Percentiles rank a stretch among this genome's conserved stretches.
These are phyloP conservation scores for Hymenoscyphus occultus DNA, from an alignment of 2,329 filamentous ascomycete genomes.

Conservation along the genomic window DNA sequence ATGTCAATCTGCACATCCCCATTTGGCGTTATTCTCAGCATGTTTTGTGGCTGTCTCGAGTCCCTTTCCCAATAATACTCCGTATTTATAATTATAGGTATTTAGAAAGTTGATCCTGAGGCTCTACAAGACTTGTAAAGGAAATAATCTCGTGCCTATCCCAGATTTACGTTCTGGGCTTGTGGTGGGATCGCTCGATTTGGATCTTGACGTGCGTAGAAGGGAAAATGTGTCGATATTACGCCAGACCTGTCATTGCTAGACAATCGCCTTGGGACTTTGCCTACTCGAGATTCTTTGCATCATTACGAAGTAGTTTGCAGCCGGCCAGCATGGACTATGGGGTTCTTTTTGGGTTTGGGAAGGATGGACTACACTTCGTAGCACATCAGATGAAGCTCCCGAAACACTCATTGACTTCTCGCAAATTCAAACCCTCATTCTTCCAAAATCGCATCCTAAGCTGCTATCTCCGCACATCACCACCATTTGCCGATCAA, in stretches of 20 bases:
- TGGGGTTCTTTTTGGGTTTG: too few relatives aligned
- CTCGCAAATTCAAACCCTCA: not conserved
- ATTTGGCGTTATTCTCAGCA: too few relatives aligned
- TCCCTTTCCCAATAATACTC: not conserved
- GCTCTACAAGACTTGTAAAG: not conserved
- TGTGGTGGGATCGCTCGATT: not conserved
- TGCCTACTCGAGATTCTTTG: not conserved
- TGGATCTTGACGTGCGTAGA: conserved; percentile 7
- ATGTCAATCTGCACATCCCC: not conserved
- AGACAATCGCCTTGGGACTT: not conserved
- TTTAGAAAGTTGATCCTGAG: not conserved
- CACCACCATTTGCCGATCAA: not conserved
- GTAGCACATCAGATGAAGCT: too few relatives aligned
- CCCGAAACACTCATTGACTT: not conserved
- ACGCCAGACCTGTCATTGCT: not conserved
- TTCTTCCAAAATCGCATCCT: conserved; percentile 2
- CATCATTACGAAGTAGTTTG: too few relatives aligned
- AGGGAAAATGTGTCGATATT: not conserved
- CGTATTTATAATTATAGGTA: not conserved
- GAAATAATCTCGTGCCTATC: not conserved
- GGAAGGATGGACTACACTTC: too few relatives aligned
- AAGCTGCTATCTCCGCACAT: conserved; percentile 4
- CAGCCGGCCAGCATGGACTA: too few relatives aligned
- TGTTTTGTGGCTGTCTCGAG: not conserved
- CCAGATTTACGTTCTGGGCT: conserved; percentile 7